A percentile compares a stretch with the other conserved stretches of the same genome.
Evolutionary conservation across 192 early-diverging fungal genomes (phyloP).

Genomic region (Coemansia sp.): DNA sequence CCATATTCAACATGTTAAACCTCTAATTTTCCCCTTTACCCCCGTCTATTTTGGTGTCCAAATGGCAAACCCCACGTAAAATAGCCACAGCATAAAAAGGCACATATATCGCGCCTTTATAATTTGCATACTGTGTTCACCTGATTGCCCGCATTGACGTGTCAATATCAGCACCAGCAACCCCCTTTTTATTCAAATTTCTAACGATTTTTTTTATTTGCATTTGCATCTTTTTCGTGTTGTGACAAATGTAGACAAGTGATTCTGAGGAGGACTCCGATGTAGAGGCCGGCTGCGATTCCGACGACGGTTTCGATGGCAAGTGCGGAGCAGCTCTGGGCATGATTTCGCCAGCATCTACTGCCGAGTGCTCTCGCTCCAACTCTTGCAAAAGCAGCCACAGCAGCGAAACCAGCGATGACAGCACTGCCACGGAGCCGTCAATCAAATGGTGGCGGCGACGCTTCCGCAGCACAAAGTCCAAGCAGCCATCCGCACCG

Average conservation of each 20-base stretch:
- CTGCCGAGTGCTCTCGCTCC: constrained; percentile 44
- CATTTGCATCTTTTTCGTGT: not conserved
- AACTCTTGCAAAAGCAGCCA: constrained; percentile 31
- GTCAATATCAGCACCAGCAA: not conserved
- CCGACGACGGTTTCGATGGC: constrained; percentile 43
- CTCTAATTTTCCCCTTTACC: no score
- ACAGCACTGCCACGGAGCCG: constrained; percentile 32
- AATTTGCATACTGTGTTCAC: not conserved
- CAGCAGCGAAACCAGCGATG: constrained; percentile 29
- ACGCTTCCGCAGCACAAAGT: constrained; percentile 16
- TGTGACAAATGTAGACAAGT: constrained; percentile 6
- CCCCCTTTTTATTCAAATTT: no score
- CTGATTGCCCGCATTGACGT: constrained; percentile 6
- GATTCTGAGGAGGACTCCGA: constrained; percentile 22
- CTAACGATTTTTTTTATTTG: not conserved
- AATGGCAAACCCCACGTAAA: no score
- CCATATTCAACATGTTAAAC: no score
- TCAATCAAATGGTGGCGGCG: constrained; percentile 45
- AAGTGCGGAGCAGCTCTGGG: constrained; percentile 19
- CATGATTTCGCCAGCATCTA: constrained; percentile 26
- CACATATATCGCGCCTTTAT: not conserved
- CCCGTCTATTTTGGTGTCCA: no score
- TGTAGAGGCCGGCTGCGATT: constrained; percentile 13
- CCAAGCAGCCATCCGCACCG: constrained; percentile 5
- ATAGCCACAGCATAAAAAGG: no score